These are phyloP conservation scores for Niveomyces coronatus DNA, from an alignment of 2,329 filamentous ascomycete genomes.

Conservation along the genomic window DNA sequence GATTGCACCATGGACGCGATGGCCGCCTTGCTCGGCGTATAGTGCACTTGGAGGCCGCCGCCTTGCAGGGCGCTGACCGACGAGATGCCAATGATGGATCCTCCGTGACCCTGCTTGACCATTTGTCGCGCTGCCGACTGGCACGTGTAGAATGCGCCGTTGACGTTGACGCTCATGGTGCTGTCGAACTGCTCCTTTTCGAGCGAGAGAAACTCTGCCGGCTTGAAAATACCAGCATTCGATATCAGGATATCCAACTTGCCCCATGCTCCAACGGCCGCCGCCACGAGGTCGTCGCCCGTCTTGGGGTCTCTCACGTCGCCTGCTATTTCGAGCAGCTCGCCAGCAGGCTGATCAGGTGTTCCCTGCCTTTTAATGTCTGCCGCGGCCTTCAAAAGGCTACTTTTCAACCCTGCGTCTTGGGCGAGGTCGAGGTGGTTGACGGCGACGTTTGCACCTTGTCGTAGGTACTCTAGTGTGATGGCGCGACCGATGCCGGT, in stretches of 20 bases:
- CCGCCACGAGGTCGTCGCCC: constrained; percentile 32
- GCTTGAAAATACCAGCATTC: constrained; percentile 52
- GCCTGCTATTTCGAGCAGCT: not conserved
- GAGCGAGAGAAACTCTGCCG: constrained; percentile 26
- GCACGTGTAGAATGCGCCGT: constrained; percentile 56
- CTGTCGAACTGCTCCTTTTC: constrained; percentile 46
- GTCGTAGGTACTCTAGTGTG: constrained; percentile 63
- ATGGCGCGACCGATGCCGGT: constrained; percentile 85
- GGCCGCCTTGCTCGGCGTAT: constrained; percentile 55
- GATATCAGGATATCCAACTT: constrained; percentile 40
- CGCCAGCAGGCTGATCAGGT: not conserved
- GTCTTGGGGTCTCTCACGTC: not conserved
- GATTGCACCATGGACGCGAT: constrained; percentile 56
- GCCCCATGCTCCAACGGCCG: constrained; percentile 41
- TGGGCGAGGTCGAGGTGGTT: constrained; percentile 55
- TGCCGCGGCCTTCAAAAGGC: not conserved
- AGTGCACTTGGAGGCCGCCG: constrained; percentile 48
- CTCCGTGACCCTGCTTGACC: constrained; percentile 46
- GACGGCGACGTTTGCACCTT: constrained; percentile 69
- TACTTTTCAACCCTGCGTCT: not conserved
- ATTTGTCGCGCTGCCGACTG: constrained; percentile 52
- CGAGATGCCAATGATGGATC: constrained; percentile 42
- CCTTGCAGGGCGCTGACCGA: constrained; percentile 51
- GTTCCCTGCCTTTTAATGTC: not conserved
- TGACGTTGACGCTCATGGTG: constrained; percentile 57